A percentile compares a stretch with the other conserved stretches of the same genome.
phyloP scores from a whole-genome alignment of 495 filamentous ascomycete genomes.

The Hypoxylon trugodes region DNA sequence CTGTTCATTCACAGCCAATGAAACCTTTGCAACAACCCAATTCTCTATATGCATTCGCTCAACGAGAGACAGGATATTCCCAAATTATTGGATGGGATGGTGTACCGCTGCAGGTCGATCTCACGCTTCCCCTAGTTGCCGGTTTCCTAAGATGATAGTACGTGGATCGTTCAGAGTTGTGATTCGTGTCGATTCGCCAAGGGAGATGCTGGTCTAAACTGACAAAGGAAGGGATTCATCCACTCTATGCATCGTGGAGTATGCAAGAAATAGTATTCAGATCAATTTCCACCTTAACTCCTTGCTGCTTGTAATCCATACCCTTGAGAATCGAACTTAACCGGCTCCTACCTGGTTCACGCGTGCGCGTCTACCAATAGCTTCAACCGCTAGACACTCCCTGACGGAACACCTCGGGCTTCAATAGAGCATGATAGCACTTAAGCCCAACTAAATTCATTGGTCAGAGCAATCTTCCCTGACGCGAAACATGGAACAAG shows the following conservation, averaged over 20 bases:
- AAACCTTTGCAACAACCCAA: constrained; percentile 14
- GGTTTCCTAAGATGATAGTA: constrained; percentile 37
- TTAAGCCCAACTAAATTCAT: constrained; percentile 32
- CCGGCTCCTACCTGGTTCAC: constrained; percentile 14
- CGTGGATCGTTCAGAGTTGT: constrained; percentile 33
- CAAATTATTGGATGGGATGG: constrained; percentile 32
- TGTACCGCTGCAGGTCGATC: constrained; percentile 43
- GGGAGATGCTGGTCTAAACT: constrained; percentile 21
- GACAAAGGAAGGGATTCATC: constrained; percentile 21
- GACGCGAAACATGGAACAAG: constrained; percentile 30
- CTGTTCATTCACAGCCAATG: constrained; percentile 32
- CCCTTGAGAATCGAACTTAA: constrained; percentile 5
- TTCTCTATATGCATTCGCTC: constrained; percentile 37
- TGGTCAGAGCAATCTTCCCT: constrained; percentile 28
- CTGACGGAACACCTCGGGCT: constrained; percentile 20
- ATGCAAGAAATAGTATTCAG: constrained; percentile 32
- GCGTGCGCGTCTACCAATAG: constrained; percentile 21
- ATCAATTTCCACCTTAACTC: constrained; percentile 14
- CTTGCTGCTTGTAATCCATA: constrained; percentile 9
- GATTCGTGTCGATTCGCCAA: constrained; percentile 33
- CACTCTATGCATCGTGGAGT: constrained; percentile 20
- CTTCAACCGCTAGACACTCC: constrained; percentile 6
- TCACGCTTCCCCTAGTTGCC: constrained; percentile 25
- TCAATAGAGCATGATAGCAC: constrained; percentile 29
- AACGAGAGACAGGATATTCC: constrained; percentile 6